Evolutionary conservation across 1,284 basidiomycete genomes (phyloP).

Genomic region (Rhizoctonia solani): DNA sequence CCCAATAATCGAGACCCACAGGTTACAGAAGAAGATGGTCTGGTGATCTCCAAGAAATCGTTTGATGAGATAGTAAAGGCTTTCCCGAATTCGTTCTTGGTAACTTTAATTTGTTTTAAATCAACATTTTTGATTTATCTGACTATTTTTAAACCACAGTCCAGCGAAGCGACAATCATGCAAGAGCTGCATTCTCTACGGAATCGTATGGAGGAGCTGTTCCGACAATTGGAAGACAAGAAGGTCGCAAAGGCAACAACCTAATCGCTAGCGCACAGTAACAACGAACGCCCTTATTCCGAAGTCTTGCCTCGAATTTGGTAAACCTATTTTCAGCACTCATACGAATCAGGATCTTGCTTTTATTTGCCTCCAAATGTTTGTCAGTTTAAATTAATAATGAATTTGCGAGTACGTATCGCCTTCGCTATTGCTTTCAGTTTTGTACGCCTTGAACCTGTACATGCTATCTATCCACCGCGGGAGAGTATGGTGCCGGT

Average conservation of each 20-base stretch:
- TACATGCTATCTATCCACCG: no score
- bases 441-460: not conserved
- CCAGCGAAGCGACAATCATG: conserved; percentile 68
- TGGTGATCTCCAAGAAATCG: conserved; percentile 71
- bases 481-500: no score
- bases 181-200: conserved; percentile 66
- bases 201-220: conserved; percentile 58
- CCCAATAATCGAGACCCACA: conserved; percentile 61
- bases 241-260: not conserved
- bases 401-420: no score
- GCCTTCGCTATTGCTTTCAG: not conserved
- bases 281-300: no score
- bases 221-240: conserved; percentile 53
- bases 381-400: no score
- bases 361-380: no score
- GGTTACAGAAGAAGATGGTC: conserved; percentile 61
- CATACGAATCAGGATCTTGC: no score
- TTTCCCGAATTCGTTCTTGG: conserved; percentile 77
- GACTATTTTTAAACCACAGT: conserved; percentile 51
- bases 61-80: conserved; percentile 75
- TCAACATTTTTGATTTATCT: conserved; percentile 28
- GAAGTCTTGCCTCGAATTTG: no score
- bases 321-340: no score
- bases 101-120: conserved; percentile 47
- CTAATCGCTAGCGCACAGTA: not conserved